A percentile compares a stretch with the other conserved stretches of the same genome.
Evolutionary conservation across 1,284 basidiomycete species (phyloP).

Genomic region (Pseudozyma hubeiensis): DNA sequence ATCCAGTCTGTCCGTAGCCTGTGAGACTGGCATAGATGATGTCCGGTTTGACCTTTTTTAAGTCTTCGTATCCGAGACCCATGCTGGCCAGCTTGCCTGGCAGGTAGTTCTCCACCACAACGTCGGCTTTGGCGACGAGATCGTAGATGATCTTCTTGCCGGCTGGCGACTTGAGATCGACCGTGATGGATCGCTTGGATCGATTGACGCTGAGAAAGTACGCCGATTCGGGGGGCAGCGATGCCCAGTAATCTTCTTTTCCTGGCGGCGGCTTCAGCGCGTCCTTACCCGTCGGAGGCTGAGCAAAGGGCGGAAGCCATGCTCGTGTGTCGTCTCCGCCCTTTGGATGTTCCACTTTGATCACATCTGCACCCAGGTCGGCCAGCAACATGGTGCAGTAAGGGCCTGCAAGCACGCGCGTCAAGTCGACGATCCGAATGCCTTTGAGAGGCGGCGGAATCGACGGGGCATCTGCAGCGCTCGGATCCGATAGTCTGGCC

Average conservation of each 20-base stretch:
- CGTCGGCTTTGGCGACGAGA: slow-evolving; percentile 81
- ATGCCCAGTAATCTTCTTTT: slow-evolving; percentile 72
- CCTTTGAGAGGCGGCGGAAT: slow-evolving; percentile 79
- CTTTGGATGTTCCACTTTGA: slow-evolving; percentile 73
- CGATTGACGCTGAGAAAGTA: slow-evolving; percentile 92
- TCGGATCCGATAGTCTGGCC: slow-evolving; percentile 3
- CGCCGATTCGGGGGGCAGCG: slow-evolving; percentile 85
- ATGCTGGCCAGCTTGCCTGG: slow-evolving; percentile 81
- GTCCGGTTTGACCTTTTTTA: slow-evolving; percentile 80
- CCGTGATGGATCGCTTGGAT: slow-evolving; percentile 84
- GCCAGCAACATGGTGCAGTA: slow-evolving; percentile 82
- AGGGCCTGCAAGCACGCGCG: slow-evolving; percentile 88
- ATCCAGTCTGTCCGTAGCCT: slow-evolving; percentile 93
- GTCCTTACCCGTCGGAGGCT: slow-evolving; percentile 38
- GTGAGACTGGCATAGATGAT: slow-evolving; percentile 92
- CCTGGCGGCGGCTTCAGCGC: slow-evolving; percentile 65
- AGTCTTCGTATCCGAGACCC: slow-evolving; percentile 87
- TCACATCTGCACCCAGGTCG: slow-evolving; percentile 87
- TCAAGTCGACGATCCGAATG: slow-evolving; percentile 84
- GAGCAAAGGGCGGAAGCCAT: slow-evolving; percentile 63
- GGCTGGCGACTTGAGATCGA: slow-evolving; percentile 83
- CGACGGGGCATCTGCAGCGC: slow-evolving; percentile 36
- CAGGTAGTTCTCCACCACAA: slow-evolving; percentile 73
- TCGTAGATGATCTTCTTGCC: slow-evolving; percentile 83
- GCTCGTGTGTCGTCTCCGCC: slow-evolving; percentile 88